Conservation (phyloP, 352 stramenopile species). For the Phytopythium kandeliae region DNA sequence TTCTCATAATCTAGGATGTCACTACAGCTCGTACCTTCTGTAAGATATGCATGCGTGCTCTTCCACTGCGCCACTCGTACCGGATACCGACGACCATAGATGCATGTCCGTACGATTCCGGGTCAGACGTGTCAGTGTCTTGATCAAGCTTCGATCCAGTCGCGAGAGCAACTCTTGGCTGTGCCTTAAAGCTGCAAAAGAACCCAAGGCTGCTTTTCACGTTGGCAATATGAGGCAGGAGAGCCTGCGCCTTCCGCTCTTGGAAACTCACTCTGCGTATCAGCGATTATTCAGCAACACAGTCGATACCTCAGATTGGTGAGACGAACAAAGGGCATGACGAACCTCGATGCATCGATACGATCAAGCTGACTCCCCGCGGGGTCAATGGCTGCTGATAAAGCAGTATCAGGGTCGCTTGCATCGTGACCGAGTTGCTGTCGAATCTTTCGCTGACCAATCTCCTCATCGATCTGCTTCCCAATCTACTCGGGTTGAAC, state of each 20-base stretch:
- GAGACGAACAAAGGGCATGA: no score
- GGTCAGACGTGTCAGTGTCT: neutral
- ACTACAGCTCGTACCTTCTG: constrained; percentile 40
- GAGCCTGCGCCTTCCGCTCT: constrained; percentile 36
- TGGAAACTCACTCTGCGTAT: constrained; percentile 38
- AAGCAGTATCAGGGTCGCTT: neutral
- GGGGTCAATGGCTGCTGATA: neutral
- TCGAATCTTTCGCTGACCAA: constrained; percentile 14
- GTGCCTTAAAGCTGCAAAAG: constrained; percentile 62
- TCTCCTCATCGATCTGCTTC: constrained; percentile 55
- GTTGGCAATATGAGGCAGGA: constrained; percentile 33
- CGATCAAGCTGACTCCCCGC: neutral
- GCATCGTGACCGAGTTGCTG: neutral
- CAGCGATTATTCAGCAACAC: neutral
- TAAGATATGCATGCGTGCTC: constrained; percentile 48
- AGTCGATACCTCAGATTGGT: no score
- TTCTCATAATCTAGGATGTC: no score
- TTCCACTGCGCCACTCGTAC: constrained; percentile 64
- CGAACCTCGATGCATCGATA: constrained; percentile 32
- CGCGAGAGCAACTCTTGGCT: neutral
- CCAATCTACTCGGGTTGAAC: constrained; percentile 24
- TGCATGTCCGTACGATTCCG: constrained; percentile 22
- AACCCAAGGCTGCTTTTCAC: constrained; percentile 34
- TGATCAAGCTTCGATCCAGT: neutral
- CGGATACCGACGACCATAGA: constrained; percentile 45